A percentile compares a stretch with the other conserved stretches of the same genome.
phyloP scores from a whole-genome alignment of 495 filamentous ascomycete genomes.

The Neurospora cerealis region DNA sequence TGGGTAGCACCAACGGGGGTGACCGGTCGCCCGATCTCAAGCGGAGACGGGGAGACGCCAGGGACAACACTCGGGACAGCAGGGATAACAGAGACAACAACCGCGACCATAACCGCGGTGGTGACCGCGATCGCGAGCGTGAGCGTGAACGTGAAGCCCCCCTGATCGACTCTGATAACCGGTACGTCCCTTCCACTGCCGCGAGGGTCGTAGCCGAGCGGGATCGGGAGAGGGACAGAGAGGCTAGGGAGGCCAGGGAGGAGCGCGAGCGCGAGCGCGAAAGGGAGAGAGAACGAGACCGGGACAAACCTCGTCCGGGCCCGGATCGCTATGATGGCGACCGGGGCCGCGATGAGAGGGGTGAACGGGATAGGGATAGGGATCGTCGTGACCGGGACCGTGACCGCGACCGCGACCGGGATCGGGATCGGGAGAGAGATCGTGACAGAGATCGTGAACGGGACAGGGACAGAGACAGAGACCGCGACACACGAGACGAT shows the following conservation, averaged over 20 bases:
- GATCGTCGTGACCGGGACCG: constrained; percentile 19
- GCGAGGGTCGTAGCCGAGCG: constrained; percentile 20
- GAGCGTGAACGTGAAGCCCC: constrained; percentile 18
- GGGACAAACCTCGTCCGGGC: constrained; percentile 8
- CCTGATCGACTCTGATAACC: constrained; percentile 1
- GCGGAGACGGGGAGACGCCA: constrained; percentile 27
- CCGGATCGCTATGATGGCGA: constrained; percentile 9
- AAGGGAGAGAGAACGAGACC: constrained; percentile 29
- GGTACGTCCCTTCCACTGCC: constrained; percentile 2
- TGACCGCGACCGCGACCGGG: constrained; percentile 21
- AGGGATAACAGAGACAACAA: constrained; percentile 1
- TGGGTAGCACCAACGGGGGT: constrained; percentile 9
- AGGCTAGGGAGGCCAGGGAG: not conserved
- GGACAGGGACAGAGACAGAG: constrained; percentile 29
- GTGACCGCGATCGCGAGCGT: constrained; percentile 12
- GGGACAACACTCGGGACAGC: constrained; percentile 8
- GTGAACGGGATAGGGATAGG: constrained; percentile 14
- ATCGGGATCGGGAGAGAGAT: not conserved
- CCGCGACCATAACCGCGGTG: not conserved
- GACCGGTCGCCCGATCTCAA: constrained; percentile 38
- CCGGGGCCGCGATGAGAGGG: constrained; percentile 10
- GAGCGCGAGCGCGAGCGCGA: constrained; percentile 18
- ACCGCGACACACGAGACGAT: constrained; percentile 13
- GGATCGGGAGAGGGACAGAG: constrained; percentile 25
- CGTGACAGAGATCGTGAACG: constrained; percentile 17